These are phyloP conservation scores for Rhizoclosmatium sp. DNA, from an alignment of 192 early-diverging fungal genomes.

Conservation along the genomic window DNA sequence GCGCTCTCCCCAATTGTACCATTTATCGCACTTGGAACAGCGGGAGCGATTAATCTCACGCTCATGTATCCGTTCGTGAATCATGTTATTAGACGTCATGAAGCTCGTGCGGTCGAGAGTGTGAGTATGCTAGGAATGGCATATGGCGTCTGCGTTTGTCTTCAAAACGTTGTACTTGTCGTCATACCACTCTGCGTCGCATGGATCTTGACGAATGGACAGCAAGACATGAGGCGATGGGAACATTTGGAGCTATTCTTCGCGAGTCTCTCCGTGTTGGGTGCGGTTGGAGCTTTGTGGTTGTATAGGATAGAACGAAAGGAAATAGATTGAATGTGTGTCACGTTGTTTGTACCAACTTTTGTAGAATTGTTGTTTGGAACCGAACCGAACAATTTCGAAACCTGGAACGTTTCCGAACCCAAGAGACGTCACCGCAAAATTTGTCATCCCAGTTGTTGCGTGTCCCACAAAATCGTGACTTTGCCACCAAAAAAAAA, in stretches of 20 bases:
- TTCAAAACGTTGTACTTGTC: conserved; percentile 53
- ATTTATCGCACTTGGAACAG: conserved; percentile 60
- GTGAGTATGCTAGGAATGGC: conserved; percentile 51
- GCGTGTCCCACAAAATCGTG: no score
- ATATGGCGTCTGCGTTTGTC: conserved; percentile 52
- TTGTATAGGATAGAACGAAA: neutral
- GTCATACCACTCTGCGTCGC: conserved; percentile 58
- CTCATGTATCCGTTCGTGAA: conserved; percentile 21
- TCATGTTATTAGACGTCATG: neutral
- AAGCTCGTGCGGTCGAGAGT: neutral
- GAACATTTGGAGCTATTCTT: conserved; percentile 55
- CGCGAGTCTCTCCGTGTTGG: conserved; percentile 44
- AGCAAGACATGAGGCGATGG: conserved; percentile 17
- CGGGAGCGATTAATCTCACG: conserved; percentile 59
- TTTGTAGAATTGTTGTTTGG: no score
- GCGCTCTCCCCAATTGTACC: conserved; percentile 57
- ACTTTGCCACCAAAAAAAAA: no score
- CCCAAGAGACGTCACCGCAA: no score
- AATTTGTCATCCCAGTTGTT: no score
- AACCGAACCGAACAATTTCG: no score
- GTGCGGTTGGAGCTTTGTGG: conserved; percentile 22
- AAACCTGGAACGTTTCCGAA: no score
- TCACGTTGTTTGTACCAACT: no score
- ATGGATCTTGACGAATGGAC: conserved; percentile 45
- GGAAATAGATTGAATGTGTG: neutral